A percentile compares a stretch with the other conserved stretches of the same genome.
Evolutionary conservation across 2,329 filamentous ascomycete species (phyloP).

Genomic region (Epichloe coenophiala): DNA sequence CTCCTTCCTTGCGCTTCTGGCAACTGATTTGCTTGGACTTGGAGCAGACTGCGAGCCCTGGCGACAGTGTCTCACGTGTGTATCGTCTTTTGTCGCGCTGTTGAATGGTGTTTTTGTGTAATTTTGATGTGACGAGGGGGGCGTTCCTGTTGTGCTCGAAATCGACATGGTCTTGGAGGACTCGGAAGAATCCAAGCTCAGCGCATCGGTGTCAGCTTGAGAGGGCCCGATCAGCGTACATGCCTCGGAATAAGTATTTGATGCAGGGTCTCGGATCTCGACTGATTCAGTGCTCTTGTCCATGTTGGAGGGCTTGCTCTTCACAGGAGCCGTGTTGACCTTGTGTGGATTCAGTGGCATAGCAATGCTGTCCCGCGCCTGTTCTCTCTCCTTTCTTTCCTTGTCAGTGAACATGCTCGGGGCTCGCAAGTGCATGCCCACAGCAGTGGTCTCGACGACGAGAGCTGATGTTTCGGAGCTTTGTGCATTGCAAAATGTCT

Average conservation of each 20-base stretch:
- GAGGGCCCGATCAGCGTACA: background rate
- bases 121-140: background rate
- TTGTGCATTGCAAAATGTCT: background rate
- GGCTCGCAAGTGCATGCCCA: conserved; percentile 4
- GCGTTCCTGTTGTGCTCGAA: background rate
- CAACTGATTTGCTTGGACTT: background rate
- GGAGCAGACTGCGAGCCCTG: background rate
- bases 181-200: background rate
- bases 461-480: background rate
- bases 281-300: background rate
- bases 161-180: conserved; percentile 2
- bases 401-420: conserved; percentile 16
- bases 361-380: conserved; percentile 21
- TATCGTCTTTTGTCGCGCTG: background rate
- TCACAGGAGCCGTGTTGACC: background rate
- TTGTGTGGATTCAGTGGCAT: conserved; percentile 17
- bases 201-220: background rate
- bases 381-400: conserved; percentile 18
- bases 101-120: background rate
- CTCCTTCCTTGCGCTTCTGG: background rate
- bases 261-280: background rate
- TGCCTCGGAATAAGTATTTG: background rate
- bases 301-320: background rate
- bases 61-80: background rate
- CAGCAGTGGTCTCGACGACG: background rate